Conservation (phyloP, 352 stramenopile species). For the Pythium vanterpoolii region DNA sequence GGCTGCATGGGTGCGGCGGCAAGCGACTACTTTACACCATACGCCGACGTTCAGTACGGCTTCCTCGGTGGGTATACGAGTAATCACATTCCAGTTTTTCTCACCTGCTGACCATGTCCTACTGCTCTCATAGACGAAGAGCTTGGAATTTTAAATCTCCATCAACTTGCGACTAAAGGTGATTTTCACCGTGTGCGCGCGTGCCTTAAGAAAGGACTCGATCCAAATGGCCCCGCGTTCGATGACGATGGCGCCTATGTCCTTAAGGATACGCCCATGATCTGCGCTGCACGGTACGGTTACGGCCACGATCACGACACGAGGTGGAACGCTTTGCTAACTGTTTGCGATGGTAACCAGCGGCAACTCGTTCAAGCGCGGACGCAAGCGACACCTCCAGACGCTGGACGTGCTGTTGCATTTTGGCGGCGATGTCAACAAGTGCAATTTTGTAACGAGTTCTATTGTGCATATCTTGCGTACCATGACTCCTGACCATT, state of each 20-base stretch:
- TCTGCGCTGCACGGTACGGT: constrained; percentile 50
- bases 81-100: too few species aligned
- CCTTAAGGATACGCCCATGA: constrained; percentile 51
- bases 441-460: constrained; percentile 38
- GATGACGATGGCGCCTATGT: constrained; percentile 46
- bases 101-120: background rate
- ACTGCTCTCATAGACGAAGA: constrained; percentile 33
- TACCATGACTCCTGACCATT: background rate
- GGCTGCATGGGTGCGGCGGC: constrained; percentile 40
- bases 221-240: constrained; percentile 45
- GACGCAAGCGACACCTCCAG: constrained; percentile 44
- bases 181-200: constrained; percentile 37
- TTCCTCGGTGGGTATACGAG: constrained; percentile 30
- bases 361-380: constrained; percentile 7
- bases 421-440: constrained; percentile 55
- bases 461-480: too few species aligned
- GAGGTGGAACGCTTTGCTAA: too few species aligned
- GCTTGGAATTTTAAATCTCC: constrained; percentile 46
- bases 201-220: constrained; percentile 51
- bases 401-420: constrained; percentile 49
- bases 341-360: background rate
- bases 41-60: constrained; percentile 54
- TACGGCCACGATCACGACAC: too few species aligned
- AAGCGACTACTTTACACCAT: constrained; percentile 53
- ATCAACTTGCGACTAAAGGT: constrained; percentile 44